phyloP scores from a whole-genome alignment of 2,329 filamentous ascomycete species.

The Microsporum audouinii region DNA sequence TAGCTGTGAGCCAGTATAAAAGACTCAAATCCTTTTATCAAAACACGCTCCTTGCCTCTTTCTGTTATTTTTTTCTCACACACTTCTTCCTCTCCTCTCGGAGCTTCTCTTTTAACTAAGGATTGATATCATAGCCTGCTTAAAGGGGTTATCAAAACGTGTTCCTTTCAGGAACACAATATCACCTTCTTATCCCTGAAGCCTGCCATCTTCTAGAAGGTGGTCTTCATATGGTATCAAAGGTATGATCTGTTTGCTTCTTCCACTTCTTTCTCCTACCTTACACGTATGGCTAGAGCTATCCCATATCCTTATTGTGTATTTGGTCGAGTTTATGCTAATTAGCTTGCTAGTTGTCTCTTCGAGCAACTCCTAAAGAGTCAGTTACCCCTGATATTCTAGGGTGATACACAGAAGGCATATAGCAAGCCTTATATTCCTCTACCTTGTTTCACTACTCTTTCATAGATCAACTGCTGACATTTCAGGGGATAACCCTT shows the following conservation, averaged over 20 bases:
- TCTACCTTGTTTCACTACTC: background rate
- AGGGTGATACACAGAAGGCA: background rate
- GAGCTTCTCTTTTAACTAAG: background rate
- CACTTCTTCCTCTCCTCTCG: background rate
- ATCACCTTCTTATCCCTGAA: background rate
- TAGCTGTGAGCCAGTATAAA: background rate
- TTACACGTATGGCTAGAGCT: background rate
- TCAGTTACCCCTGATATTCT: background rate
- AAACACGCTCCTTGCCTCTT: background rate
- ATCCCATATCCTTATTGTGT: background rate
- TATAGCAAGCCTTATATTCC: background rate
- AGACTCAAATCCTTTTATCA: background rate
- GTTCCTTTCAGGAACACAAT: background rate
- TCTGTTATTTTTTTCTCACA: background rate
- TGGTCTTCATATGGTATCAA: background rate
- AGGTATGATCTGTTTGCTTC: background rate
- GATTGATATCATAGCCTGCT: background rate
- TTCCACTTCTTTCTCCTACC: background rate
- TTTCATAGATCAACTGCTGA: background rate
- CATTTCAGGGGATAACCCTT: background rate
- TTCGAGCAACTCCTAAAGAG: background rate
- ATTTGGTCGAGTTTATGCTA: background rate
- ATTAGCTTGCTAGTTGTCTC: background rate
- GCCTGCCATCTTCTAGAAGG: background rate
- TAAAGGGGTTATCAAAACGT: background rate